Evolutionary conservation across 2,329 filamentous ascomycete genomes (phyloP), one percentile per base, ranked within the genome.

Genomic region (Fusarium nanum): DNA sequence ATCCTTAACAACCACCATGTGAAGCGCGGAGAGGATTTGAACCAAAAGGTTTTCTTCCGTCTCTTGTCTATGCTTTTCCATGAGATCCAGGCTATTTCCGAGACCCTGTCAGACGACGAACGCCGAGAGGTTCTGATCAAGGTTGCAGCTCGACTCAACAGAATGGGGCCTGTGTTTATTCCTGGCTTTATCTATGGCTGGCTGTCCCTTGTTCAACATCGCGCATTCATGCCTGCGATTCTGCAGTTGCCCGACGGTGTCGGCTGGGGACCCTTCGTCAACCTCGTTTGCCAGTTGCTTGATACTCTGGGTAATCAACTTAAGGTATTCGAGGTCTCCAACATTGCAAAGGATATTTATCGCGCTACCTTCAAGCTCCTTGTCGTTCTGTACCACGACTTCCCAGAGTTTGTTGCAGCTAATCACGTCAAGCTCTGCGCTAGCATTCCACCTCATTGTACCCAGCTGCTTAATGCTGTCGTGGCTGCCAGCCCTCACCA

Each of bases 301-400:
- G 84, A 86, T 42, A 94, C 93, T 76, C 87, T 96, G 32, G 91
- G 92, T 30, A 91, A 95, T 71, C 87, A 96, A 67, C 84, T 97
- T 70, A 96, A 95, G 80, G 87, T 90, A 12, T 83, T 90, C 28
- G 90, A 90, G 61, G 86, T 93, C 18, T 85, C 90, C 6, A 84
- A 88, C 34, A 86, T 92, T 53, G 89, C 91, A 34, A 94, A 93
- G 78, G 93, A 95, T 57, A 88, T 97, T 66, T 98, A 97, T 79
- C 91, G 93, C 65, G 93, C 91, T 11, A 89, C 92, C 3, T 83
- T 97, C 49, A 94, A 97, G 76, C 88, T 98, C 64, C 83, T 98
- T 57, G 83, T 97, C 34, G 87, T 97, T 55, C 83, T 99, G 56
- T 93, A 97, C 73, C 96, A 98, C 77, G 96, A 99, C 79, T 98